Evolutionary conservation across 148 eudicot species (phyloP), one percentile per base, ranked within the genome.

Genomic region (Chenopodium formosanum): DNA sequence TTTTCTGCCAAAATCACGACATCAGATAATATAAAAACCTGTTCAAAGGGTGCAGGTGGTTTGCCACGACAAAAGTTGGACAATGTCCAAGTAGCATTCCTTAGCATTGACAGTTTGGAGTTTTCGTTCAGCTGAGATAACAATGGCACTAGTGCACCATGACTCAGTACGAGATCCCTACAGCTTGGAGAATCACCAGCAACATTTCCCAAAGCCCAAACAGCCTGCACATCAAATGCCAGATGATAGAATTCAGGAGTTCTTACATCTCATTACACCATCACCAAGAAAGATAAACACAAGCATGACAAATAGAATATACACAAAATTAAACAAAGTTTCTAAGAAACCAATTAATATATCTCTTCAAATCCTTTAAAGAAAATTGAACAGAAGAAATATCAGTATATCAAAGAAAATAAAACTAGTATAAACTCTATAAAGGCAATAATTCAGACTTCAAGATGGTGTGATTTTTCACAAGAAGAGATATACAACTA

Each of bases 81-180:
- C 66, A 95, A 73, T 46, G 97, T 95, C 98, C 97, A 95, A 50
- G 98, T 95, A 74, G 98, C 97, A 88, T 93, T 95, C 82, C 98
- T 90, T 70, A 95, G 88, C 98, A 95, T 95, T 17, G 97, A 95
- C 34, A 95, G 84, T 85, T 95, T 95, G 53, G 98, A 89, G 25
- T 86, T 82, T 77, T 93, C 98, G 87, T 93, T 95, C 81, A 95
- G 77, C 86, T 93, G 98, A 66, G 93, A 86, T 83, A 95, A 88
- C 86, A 93, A 84, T n/a, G 98, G 98, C 80, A 88, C 48, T n/a
- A 95, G 90, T 9, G 98, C 98, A 80, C 92, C 93, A 46, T 88
- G 89, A 83, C 96, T 75, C 81, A 95, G 90, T 25, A 95, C 97
- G 86, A 91, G 95, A 87, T 95, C 97, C 83, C 98, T 89, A 82